Base-by-base conservation (phyloP, 2,329 filamentous ascomycete species). In the Daldinia sp. region DNA sequence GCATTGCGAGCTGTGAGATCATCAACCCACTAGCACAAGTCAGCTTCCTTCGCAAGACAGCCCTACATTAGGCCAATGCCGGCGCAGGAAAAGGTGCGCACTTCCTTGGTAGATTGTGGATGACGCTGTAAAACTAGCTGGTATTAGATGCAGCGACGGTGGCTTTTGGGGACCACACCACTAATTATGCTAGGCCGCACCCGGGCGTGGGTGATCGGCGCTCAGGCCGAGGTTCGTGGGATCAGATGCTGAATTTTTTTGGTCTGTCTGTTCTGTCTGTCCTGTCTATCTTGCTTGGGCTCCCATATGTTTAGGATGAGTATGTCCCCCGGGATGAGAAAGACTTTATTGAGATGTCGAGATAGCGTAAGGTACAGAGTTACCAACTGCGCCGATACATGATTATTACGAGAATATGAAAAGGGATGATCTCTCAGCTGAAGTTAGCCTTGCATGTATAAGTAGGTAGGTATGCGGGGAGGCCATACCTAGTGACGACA, bases 61-160 rank as follows among this genome's bases (percentile, higher is more conserved):
- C 21, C 3, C 15, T 15, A 17, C 4, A 30, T 48, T 30, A 17
- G 43, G 11, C 1, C 1, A 30, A 47, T 17, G n/a, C 7, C 25
- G 5, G n/a, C 29, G 23, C 10, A 6, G 6, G 43, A 29, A 30
- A 3, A 17, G 15, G 25, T 11, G 43, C n/a, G 7, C 10, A 15
- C n/a, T 27, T 51, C 21, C 19, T 51, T 35, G 41, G n/a, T 43
- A 34, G 29, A 61, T 48, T n/a, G 51, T 23, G 25, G 45, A 23
- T 17, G 58, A 56, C 50, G 34, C 49, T 37, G 19, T 34, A 25
- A n/a, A n/a, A 25, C 19, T 63, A 63, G 55, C 37, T 52, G 19
- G 47, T 45, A 13, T 51, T 61, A 51, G 63, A 49, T 19, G 43
- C 60, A 51, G 48, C 35, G 52, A 53, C 49, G 57, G 63, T 59